Evolutionary conservation across 75 land plant genomes (phyloP), one percentile per base, ranked within the genome.

Genomic region (Azolla pinnata): DNA sequence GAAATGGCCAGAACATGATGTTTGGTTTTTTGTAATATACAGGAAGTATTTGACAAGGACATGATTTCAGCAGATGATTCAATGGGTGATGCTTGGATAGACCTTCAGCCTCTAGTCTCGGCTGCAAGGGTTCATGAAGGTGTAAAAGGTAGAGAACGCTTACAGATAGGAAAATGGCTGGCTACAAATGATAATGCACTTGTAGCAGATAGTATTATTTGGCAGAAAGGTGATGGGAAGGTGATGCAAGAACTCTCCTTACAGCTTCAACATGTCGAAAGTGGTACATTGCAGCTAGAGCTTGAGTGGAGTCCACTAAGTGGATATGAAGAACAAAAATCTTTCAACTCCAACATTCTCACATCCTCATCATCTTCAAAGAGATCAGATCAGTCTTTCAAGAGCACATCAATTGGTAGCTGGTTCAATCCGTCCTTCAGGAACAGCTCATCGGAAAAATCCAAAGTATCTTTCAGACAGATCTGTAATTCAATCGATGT

Each of bases 11-110:
- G n/a, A n/a, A n/a, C n/a, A n/a, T n/a, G n/a, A n/a, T n/a, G n/a
- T n/a, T n/a, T n/a, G n/a, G n/a, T n/a, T n/a, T n/a, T n/a, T 60
- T 44, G 4, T 20, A 25, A 1, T 40, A 2, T 62, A 66, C 81
- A 88, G 93, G 20, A 75, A 69, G 95, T 92, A 24, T 92, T 63
- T 66, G 97, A 92, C 44, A 59, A 92, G 48, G 97, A 92, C 57
- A 78, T 70, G 34, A 80, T 92, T 57, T 92, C 97, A 1, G 73
- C 93, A 8, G 97, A 92, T 61, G 97, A 92, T 48, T 79, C 69
- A 29, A 92, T 92, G 97, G 97, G 97, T 21, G 97, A 92, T 54
- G 97, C 92, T n/a, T 82, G 83, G 54, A 57, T 92, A 14, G 95
- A 88, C 55, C 65, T 92, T 32, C 89, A 92, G 47, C 97, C 97